Evolutionary conservation across 2,329 filamentous ascomycete genomes (phyloP), one percentile per base, ranked within the genome.

Genomic region (Trichothecium roseum): DNA sequence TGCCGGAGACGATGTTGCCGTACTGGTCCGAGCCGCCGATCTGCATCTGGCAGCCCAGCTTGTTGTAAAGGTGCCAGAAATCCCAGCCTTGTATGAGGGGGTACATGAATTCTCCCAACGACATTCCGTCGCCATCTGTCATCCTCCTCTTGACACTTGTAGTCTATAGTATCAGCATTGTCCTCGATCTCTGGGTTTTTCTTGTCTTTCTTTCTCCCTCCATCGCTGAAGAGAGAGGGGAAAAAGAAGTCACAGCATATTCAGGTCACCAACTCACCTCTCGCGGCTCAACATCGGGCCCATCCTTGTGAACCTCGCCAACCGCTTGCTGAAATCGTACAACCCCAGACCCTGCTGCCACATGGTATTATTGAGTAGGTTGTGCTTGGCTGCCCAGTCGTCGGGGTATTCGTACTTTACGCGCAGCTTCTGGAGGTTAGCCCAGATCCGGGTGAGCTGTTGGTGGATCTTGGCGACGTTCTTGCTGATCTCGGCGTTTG

Each of bases 1-100:
- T 81, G 33, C 91, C 91, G 10, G 88, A 79, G 18, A 93, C 73
- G 44, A 98, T 96, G 59, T 98, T 98, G 42, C 91, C 91, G 54
- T 81, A 96, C 61, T 98, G 91, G 54, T 98, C 91, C 6, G 87
- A 87, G 28, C 91, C 91, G 39, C 91, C 91, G 35, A 98, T 84
- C 60, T 98, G 87, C 54, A 96, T 73, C 52, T 88, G 81, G 8
- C 87, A 69, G 32, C 72, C 72, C 17, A 69, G 67, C 32, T 74
- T 69, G 41, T 48, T 56, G 59, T 84, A 93, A 62, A 96, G 72
- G 46, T 84, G 71, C 84, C 85, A 96, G 75, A 88, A 98, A 56
- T 98, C 91, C 82, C 88, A 96, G 16, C 82, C 87, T 55, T 98
- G 91, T 49, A 96, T 75, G 13, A 98, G 62, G 1, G 93, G 91